Evolutionary conservation across 371 early-diverging fungal species (phyloP), one percentile per base, ranked within the genome.

Genomic region (Mortierella sp.): DNA sequence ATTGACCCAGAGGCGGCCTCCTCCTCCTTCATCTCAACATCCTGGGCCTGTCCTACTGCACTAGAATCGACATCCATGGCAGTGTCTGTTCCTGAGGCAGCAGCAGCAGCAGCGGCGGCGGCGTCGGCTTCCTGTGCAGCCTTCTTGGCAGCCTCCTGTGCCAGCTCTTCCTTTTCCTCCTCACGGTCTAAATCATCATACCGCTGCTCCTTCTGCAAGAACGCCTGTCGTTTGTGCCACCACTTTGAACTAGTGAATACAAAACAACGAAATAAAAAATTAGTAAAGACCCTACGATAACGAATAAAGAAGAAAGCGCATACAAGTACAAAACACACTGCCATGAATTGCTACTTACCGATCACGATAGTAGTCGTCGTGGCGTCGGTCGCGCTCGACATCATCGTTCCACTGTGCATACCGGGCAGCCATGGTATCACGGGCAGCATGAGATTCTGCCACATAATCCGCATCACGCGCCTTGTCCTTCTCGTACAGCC

Each of bases 401-500:
- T 94, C 94, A 78, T 96, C 97, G 73, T 95, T 92, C 89, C 90
- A 96, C 47, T 93, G 90, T 7, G 90, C 89, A 48, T 94, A 86
- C 39, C 88, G 85, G 40, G 82, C 80, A 29, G 85, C 79, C 88
- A 91, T 87, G 41, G 86, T 80, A 45, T 90, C 92, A 48, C 87
- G 87, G 26, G 90, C 87, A 40, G 84, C 80, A 48, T 71, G 76
- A 45, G 88, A 74, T 48, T 90, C 83, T 66, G 88, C 86, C 9
- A 86, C 88, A 64, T 87, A 76, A 24, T 91, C 92, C 40, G 82
- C 79, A 26, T 91, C 92, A 29, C 90, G 84, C 11, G 79, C 72
- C 31, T 83, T 65, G 68, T 92, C 89, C 13, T 88, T 83, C 68
- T 93, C 91, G 47, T 92, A 88, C 45, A 88, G 79, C 39, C 89